Base-by-base conservation (phyloP, 148 eudicot species). In the Fagopyrum tataricum region DNA sequence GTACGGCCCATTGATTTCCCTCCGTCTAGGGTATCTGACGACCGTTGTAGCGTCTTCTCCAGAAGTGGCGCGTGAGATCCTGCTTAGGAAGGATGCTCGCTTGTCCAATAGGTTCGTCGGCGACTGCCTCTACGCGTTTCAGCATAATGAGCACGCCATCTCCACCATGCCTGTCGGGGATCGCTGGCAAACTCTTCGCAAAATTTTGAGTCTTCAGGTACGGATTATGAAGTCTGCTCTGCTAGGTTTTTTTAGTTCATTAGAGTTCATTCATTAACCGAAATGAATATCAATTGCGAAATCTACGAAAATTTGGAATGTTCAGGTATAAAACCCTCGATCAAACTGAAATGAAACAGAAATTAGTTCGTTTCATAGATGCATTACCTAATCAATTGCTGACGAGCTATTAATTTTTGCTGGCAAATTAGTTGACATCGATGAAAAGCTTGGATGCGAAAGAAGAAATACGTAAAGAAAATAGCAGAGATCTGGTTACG, bases 31-130 rank as follows among this genome's bases (percentile, higher is more conserved):
- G 51, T 72, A 17, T 18, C 61, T 7, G 10, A 72, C 37, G 21
- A 48, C 59, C 15, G 43, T 72, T 9, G 74, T 72, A 17, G 74
- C 49, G 20, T 46, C 56, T 49, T 72, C 74, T 37, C 51, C 56
- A 1, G 24, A 44, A 31, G 58, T 44, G 55, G 59, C 74, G 10
- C 23, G 58, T 5, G 17, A 72, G 56, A 47, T 72, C 61, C 74
- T 72, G 49, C 74, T 2, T 18, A 72, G 41, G 41, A 46, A 48
- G 41, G 74, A 72, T 8, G 58, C 56, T 12, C 48, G 23, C 74
- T 72, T 72, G 59, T 46, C 74, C 61, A 72, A 72, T 47, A 24
- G 74, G 14, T 44, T 17, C 56, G n/a, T 72, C 49, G 41, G 51
- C 5, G 56, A 72, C 40, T n/a, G 51, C 61, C 40, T 46, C 40